Evolutionary conservation across 352 stramenopile genomes (phyloP).

Genomic region (Phytophthora hibernalis): DNA sequence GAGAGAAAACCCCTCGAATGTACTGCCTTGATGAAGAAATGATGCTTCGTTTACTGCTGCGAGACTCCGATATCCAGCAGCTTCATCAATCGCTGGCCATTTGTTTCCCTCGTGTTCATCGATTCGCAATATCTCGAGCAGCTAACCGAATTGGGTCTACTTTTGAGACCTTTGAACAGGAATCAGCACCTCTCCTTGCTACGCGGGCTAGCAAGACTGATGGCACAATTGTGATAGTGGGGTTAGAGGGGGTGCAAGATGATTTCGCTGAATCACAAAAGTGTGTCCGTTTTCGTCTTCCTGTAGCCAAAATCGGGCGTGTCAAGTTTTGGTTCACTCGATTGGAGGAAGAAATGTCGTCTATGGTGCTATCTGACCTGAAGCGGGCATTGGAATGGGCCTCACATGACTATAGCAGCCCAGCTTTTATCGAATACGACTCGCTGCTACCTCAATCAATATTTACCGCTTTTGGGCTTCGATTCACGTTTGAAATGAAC

Average conservation of each 20-base stretch:
- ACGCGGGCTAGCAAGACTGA: conserved; percentile 17
- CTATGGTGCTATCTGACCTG: conserved; percentile 49
- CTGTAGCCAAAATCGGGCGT: conserved; percentile 74
- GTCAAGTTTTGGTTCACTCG: conserved; percentile 72
- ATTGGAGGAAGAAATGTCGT: conserved; percentile 64
- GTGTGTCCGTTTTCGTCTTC: conserved; percentile 28
- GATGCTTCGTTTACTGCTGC: conserved; percentile 49
- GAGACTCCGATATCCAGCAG: conserved; percentile 47
- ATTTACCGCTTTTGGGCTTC: conserved; percentile 18
- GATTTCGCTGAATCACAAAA: not conserved
- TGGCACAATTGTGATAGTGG: conserved; percentile 31
- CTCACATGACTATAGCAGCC: conserved; percentile 7
- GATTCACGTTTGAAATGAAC: conserved; percentile 51
- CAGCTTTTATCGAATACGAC: conserved; percentile 1
- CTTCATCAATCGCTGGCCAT: conserved; percentile 36
- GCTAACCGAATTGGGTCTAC: conserved; percentile 24
- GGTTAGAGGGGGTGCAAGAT: conserved; percentile 22
- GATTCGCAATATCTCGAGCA: conserved; percentile 37
- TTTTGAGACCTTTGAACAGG: conserved; percentile 32
- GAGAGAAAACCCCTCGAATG: conserved; percentile 48
- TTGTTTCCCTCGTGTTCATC: conserved; percentile 50
- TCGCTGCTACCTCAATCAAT: conserved; percentile 47
- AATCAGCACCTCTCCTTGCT: not conserved
- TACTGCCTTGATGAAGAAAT: conserved; percentile 48
- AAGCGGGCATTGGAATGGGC: conserved; percentile 39